phyloP scores from a whole-genome alignment of 1,284 basidiomycete genomes.

The Thelephora terrestris region DNA sequence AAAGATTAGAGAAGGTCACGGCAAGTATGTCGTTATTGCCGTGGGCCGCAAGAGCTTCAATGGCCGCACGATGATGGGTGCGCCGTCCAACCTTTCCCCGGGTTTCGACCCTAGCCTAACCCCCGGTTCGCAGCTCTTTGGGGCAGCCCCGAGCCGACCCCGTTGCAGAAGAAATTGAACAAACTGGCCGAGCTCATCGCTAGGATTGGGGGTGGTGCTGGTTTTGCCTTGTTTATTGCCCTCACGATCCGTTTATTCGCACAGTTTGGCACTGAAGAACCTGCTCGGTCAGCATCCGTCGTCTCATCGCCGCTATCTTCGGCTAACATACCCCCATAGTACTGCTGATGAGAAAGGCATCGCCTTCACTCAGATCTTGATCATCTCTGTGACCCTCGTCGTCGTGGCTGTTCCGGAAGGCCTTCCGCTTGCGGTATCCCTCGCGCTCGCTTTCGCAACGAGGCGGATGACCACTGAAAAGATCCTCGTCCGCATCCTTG shows the following conservation, averaged over 20 bases:
- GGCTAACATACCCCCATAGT: conserved; percentile 16
- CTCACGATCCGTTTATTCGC: conserved; percentile 96
- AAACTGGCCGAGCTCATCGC: conserved; percentile 89
- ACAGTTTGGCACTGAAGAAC: conserved; percentile 55
- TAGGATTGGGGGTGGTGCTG: conserved; percentile 77
- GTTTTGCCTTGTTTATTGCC: conserved; percentile 72
- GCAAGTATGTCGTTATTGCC: conserved; percentile 85
- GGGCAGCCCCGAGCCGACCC: conserved; percentile 77
- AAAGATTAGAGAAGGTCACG: conserved; percentile 93
- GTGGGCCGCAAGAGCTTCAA: conserved; percentile 93
- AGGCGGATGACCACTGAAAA: conserved; percentile 97
- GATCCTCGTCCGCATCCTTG: conserved; percentile 88
- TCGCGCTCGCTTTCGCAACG: conserved; percentile 92
- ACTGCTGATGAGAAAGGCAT: conserved; percentile 80
- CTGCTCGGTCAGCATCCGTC: conserved; percentile 21
- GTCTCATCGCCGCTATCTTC: neutral
- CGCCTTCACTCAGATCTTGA: conserved; percentile 87
- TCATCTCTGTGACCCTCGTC: conserved; percentile 94
- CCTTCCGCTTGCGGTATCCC: conserved; percentile 90
- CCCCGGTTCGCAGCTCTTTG: conserved; percentile 42
- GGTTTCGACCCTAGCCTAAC: neutral
- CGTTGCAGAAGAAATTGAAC: conserved; percentile 92
- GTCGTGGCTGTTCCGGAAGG: conserved; percentile 61
- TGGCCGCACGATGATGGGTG: conserved; percentile 94
- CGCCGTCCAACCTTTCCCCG: neutral